Conservation (phyloP, 2,329 filamentous ascomycete species). For the Colletotrichum camelliae region DNA sequence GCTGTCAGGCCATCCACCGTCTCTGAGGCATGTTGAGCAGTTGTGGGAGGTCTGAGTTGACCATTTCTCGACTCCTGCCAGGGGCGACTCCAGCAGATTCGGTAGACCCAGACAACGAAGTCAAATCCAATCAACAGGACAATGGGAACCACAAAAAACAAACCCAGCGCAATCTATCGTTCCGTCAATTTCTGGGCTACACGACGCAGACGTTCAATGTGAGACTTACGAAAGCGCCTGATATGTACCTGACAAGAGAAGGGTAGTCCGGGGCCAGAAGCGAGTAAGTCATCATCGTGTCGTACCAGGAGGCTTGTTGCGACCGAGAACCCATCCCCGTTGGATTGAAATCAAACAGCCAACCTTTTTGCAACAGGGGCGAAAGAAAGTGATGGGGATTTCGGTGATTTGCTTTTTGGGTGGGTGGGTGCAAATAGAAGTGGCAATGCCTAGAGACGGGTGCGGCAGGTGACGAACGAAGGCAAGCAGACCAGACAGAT, state of each 20-base stretch:
- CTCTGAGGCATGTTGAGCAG: background rate
- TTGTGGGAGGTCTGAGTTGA: background rate
- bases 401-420: background rate
- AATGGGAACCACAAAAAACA: conserved; percentile 53
- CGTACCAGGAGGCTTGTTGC: conserved; percentile 25
- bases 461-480: background rate
- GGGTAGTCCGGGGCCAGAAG: conserved; percentile 26
- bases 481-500: background rate
- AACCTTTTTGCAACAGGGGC: too few relatives aligned
- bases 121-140: conserved; percentile 55
- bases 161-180: conserved; percentile 46
- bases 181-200: background rate
- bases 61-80: background rate
- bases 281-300: conserved; percentile 9
- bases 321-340: background rate
- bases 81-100: conserved; percentile 37
- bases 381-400: background rate
- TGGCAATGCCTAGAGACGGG: background rate
- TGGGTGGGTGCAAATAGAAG: background rate
- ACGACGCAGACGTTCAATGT: background rate
- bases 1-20: background rate
- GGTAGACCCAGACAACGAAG: conserved; percentile 58
- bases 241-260: conserved; percentile 41
- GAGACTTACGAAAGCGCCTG: conserved; percentile 41
- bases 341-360: background rate